A percentile compares a stretch with the other conserved stretches of the same genome.
Evolutionary conservation across 2,329 filamentous ascomycete species (phyloP).

Genomic region (Epichloe hybrida): DNA sequence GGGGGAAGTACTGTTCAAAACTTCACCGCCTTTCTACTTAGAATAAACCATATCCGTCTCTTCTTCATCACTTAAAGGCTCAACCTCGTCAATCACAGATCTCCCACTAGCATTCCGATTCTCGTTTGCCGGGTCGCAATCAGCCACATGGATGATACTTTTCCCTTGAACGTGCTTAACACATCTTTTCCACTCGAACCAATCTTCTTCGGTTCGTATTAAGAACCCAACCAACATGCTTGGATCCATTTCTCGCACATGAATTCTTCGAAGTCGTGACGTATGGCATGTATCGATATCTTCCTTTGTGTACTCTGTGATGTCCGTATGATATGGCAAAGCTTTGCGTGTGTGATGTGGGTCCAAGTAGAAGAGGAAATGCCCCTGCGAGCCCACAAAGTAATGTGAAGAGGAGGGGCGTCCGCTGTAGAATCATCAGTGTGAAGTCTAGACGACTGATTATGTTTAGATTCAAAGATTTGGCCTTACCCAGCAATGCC

Average conservation of each 20-base stretch:
- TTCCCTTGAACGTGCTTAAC: slow-evolving; percentile 68
- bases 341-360: slow-evolving; percentile 75
- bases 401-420: slow-evolving; percentile 76
- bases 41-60: slow-evolving; percentile 28
- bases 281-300: slow-evolving; percentile 82
- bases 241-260: slow-evolving; percentile 88
- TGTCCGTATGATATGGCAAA: slow-evolving; percentile 46
- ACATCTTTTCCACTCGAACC: slow-evolving; percentile 64
- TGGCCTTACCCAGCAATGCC: slow-evolving; percentile 75
- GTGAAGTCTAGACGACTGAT: not conserved
- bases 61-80: slow-evolving; percentile 67
- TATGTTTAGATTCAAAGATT: not conserved
- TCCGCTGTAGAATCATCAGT: slow-evolving; percentile 40
- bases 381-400: slow-evolving; percentile 49
- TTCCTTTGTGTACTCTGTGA: slow-evolving; percentile 48
- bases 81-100: slow-evolving; percentile 77
- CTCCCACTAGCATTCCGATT: slow-evolving; percentile 45
- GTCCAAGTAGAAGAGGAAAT: slow-evolving; percentile 85
- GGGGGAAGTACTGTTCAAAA: not conserved
- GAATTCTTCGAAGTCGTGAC: slow-evolving; percentile 64
- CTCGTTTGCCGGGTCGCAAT: slow-evolving; percentile 47
- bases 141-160: slow-evolving; percentile 71
- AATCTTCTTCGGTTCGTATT: slow-evolving; percentile 70
- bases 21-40: slow-evolving; percentile 6
- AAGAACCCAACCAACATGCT: slow-evolving; percentile 96